These are phyloP conservation scores for Penicillium coffeae DNA, from an alignment of 495 filamentous ascomycete genomes.

Conservation along the genomic window DNA sequence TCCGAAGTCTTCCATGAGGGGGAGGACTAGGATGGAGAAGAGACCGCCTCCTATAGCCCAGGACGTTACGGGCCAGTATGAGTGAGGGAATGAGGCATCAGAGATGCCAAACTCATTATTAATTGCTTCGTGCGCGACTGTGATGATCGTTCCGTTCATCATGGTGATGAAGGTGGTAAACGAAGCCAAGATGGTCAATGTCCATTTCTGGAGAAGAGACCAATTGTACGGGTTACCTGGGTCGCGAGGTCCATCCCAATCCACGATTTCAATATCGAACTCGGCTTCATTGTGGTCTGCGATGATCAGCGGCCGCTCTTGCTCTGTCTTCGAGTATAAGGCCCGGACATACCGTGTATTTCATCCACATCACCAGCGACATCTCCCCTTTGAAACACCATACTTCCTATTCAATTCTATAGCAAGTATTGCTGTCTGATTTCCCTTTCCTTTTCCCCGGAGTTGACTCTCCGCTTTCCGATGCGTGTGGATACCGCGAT, in stretches of 20 bases:
- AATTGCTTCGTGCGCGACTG: conserved; percentile 35
- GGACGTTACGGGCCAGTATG: conserved; percentile 48
- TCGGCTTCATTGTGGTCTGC: conserved; percentile 17
- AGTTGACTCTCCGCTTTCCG: no score
- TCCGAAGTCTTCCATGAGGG: conserved; percentile 51
- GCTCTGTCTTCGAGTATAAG: conserved; percentile 2
- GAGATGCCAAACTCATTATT: conserved; percentile 39
- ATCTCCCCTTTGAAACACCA: conserved; percentile 29
- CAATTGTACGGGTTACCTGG: conserved; percentile 60
- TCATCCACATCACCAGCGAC: conserved; percentile 18
- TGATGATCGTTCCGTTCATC: conserved; percentile 45
- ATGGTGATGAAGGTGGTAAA: conserved; percentile 32
- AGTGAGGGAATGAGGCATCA: conserved; percentile 47
- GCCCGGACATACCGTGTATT: conserved; percentile 11
- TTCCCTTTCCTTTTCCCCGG: no score
- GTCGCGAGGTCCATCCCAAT: conserved; percentile 51
- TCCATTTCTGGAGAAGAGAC: conserved; percentile 45
- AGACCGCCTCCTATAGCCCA: conserved; percentile 49
- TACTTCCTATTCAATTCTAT: background rate
- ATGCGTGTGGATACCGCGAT: no score
- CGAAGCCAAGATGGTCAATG: conserved; percentile 20
- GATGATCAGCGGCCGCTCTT: no score
- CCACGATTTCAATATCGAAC: conserved; percentile 25
- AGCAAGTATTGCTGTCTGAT: background rate
- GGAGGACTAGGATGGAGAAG: conserved; percentile 44